Conservation (phyloP, 768 basidiomycete species). For the Leucocoprinus birnbaumii region DNA sequence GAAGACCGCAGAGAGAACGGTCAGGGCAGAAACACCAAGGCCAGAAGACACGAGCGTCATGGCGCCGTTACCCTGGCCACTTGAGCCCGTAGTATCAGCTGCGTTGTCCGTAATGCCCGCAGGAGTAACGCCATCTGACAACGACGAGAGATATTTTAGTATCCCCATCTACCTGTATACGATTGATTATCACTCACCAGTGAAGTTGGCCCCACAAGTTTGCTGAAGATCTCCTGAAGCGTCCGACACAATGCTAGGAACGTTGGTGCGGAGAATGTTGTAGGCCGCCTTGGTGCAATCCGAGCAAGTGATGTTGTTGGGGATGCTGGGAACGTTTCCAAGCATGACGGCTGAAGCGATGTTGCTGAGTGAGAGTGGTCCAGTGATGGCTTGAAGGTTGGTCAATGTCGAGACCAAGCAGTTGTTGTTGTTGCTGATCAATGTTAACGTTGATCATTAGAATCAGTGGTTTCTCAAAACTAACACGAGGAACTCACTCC, state of each 20-base stretch:
- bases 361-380: constrained; percentile 33
- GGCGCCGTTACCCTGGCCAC: not conserved
- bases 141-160: not conserved
- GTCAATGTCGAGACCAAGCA: constrained; percentile 56
- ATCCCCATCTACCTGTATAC: not conserved
- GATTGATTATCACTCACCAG: constrained; percentile 35
- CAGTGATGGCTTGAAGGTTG: constrained; percentile 40
- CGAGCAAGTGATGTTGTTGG: constrained; percentile 44
- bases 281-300: constrained; percentile 52
- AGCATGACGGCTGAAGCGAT: constrained; percentile 20
- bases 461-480: not conserved
- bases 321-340: constrained; percentile 18
- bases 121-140: constrained; percentile 36
- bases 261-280: constrained; percentile 33
- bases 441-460: not conserved
- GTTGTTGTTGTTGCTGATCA: constrained; percentile 28
- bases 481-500: constrained; percentile 51
- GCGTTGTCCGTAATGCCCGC: constrained; percentile 33
- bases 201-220: constrained; percentile 52
- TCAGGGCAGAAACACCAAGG: constrained; percentile 7
- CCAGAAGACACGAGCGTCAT: constrained; percentile 6
- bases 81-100: not conserved
- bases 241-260: constrained; percentile 30
- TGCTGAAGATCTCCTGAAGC: constrained; percentile 25
- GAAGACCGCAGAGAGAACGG: constrained; percentile 8